Evolutionary conservation across 1,284 basidiomycete genomes (phyloP).

Genomic region (Amylostereum areolatum): DNA sequence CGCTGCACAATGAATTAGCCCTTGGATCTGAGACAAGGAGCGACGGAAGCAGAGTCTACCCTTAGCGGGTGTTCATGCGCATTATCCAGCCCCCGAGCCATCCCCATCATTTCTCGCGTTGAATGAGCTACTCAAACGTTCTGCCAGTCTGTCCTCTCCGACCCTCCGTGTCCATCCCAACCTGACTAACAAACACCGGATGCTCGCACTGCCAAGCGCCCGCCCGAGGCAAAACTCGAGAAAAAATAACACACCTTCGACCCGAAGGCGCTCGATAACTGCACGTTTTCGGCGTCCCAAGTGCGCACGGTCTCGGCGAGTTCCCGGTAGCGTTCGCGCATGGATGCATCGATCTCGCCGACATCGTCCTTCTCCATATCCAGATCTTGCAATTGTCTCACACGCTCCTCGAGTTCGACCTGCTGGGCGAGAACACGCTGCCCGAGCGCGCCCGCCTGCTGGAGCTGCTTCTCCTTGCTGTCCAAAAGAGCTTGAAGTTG

Average conservation of each 20-base stretch:
- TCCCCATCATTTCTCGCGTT: no score
- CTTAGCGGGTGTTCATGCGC: no score
- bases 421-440: conserved; percentile 89
- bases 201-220: no score
- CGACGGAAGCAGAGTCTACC: conserved; percentile 27
- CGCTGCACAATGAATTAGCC: conserved; percentile 6
- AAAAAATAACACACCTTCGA: conserved; percentile 46
- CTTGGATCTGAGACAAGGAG: background rate
- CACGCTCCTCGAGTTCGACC: conserved; percentile 84
- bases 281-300: conserved; percentile 84
- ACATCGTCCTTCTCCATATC: conserved; percentile 50
- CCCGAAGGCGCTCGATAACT: conserved; percentile 68
- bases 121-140: no score
- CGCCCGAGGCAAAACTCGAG: background rate
- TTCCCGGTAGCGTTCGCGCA: conserved; percentile 68
- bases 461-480: conserved; percentile 84
- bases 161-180: no score
- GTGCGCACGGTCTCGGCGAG: conserved; percentile 69
- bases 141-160: no score
- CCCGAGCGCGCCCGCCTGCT: conserved; percentile 84
- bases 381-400: conserved; percentile 71
- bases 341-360: conserved; percentile 61
- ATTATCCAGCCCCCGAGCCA: no score
- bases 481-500: conserved; percentile 80
- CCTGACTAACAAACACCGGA: no score